Base-by-base conservation (phyloP, 768 basidiomycete species). In the Amanita pseudoporphyria region DNA sequence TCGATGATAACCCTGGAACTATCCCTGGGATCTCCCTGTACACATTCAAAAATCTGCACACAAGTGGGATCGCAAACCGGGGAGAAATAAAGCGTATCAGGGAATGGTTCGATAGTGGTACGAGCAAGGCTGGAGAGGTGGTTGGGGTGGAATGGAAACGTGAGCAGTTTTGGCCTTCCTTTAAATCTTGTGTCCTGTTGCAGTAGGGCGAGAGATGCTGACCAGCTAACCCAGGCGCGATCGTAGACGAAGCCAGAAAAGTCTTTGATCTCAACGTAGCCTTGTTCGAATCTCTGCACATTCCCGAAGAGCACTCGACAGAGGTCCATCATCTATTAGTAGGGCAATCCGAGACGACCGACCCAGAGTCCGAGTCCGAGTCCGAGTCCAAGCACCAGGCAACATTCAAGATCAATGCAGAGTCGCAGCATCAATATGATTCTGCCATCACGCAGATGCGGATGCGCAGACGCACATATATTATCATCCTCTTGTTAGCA, bases 31-130 rank as follows among this genome's bases (percentile, higher is more conserved):
- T 79, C 28, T 63, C 67, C 31, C 90, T 90, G 64, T 87, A 86
- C 64, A 71, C 73, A 19, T 90, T 89, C 64, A 73, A 75, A 54
- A 73, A 74, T 56, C 71, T 80, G 28, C 69, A 63, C 6, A 71
- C 75, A 7, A 58, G 65, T 26, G 72, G 72, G 57, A 57, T 57
- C 12, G 77, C 77, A 0, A 69, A 63, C 3, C 68, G 72, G 50
- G 77, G 78, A 2, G 81, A 84, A 55, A 74, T 89, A 70, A 79
- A 74, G 64, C 76, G 77, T 55, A 81, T 87, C 62, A 87, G 87
- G 66, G 75, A 81, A 19, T 85, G 81, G 82, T 82, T 76, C 61
- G 71, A 77, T 42, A 71, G 64, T 19, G 77, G 77, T 1, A 71
- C 80, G 19, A 45, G 35, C 69, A 73, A 78, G 52, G 64, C 62